phyloP scores from a whole-genome alignment of 2,329 filamentous ascomycete genomes.

The Hypoxylon sp. region DNA sequence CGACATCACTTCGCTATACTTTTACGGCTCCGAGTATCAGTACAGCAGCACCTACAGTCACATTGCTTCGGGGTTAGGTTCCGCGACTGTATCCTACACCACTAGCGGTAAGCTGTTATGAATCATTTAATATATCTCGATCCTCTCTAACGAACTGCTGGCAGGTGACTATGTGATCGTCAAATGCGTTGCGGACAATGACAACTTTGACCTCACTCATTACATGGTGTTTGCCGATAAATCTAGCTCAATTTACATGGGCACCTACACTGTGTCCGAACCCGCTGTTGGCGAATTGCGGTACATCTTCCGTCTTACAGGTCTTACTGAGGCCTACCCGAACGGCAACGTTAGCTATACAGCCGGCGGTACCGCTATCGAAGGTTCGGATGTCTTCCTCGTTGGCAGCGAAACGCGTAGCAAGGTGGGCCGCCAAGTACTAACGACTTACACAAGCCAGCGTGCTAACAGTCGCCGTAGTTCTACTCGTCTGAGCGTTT shows the following conservation, averaged over 20 bases:
- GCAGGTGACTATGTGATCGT: conserved; percentile 67
- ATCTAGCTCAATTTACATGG: conserved; percentile 65
- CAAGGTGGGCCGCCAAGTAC: conserved; percentile 58
- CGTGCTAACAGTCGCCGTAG: conserved; percentile 30
- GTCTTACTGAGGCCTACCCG: conserved; percentile 59
- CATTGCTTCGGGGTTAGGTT: conserved; percentile 68
- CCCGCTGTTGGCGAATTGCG: conserved; percentile 66
- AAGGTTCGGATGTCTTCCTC: conserved; percentile 64
- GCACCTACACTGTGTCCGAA: conserved; percentile 66
- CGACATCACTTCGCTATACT: conserved; percentile 69
- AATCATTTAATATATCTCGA: conserved; percentile 55
- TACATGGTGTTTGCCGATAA: conserved; percentile 68
- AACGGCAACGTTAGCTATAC: conserved; percentile 64
- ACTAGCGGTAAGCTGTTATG: conserved; percentile 50
- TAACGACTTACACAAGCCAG: background rate
- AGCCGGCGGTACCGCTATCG: conserved; percentile 62
- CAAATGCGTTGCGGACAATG: conserved; percentile 65
- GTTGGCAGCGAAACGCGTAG: conserved; percentile 70
- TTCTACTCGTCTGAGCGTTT: conserved; percentile 74
- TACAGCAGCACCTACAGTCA: conserved; percentile 64
- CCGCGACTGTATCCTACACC: conserved; percentile 62
- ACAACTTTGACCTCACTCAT: conserved; percentile 63
- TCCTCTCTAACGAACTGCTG: conserved; percentile 59
- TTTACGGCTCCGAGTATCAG: conserved; percentile 66
- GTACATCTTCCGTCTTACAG: conserved; percentile 61